Conservation (phyloP, 1,284 basidiomycete genomes). For the Chalciporus sp. region DNA sequence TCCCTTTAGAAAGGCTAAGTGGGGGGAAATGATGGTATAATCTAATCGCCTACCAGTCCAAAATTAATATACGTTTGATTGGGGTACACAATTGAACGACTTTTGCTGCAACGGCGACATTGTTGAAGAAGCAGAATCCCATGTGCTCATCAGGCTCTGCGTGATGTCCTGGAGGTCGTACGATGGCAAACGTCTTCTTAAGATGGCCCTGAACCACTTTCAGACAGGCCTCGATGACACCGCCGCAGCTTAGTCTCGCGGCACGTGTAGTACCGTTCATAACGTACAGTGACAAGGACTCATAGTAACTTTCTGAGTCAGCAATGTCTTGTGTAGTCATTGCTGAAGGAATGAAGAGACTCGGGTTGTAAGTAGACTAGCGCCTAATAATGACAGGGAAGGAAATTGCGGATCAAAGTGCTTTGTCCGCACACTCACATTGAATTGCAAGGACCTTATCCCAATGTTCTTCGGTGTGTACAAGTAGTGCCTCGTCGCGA, state of each 20-base stretch:
- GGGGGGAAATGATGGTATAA: slow-evolving; percentile 11
- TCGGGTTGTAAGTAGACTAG: slow-evolving; percentile 22
- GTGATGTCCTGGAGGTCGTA: slow-evolving; percentile 97
- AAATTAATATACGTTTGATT: slow-evolving; percentile 83
- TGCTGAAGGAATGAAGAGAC: slow-evolving; percentile 44
- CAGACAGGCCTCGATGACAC: slow-evolving; percentile 89
- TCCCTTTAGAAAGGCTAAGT: slow-evolving; percentile 63
- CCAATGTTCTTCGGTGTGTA: slow-evolving; percentile 92
- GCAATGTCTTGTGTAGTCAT: slow-evolving; percentile 73
- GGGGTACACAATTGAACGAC: slow-evolving; percentile 73
- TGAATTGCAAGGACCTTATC: slow-evolving; percentile 82
- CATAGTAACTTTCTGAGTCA: slow-evolving; percentile 80
- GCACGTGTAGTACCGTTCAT: slow-evolving; percentile 83
- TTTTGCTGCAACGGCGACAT: slow-evolving; percentile 90
- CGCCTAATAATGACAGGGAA: neutral
- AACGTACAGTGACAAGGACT: slow-evolving; percentile 90
- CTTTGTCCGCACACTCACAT: slow-evolving; percentile 49
- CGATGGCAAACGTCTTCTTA: slow-evolving; percentile 91
- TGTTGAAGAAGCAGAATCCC: slow-evolving; percentile 99
- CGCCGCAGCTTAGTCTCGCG: slow-evolving; percentile 90
- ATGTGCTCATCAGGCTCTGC: slow-evolving; percentile 97
- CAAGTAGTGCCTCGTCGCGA: slow-evolving; percentile 81
- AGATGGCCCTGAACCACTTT: slow-evolving; percentile 84
- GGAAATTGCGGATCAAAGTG: slow-evolving; percentile 4
- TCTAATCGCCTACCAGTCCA: slow-evolving; percentile 83